Evolutionary conservation across 2,329 filamentous ascomycete species (phyloP), one percentile per base, ranked within the genome.

Genomic region (Aquanectria penicillioides): DNA sequence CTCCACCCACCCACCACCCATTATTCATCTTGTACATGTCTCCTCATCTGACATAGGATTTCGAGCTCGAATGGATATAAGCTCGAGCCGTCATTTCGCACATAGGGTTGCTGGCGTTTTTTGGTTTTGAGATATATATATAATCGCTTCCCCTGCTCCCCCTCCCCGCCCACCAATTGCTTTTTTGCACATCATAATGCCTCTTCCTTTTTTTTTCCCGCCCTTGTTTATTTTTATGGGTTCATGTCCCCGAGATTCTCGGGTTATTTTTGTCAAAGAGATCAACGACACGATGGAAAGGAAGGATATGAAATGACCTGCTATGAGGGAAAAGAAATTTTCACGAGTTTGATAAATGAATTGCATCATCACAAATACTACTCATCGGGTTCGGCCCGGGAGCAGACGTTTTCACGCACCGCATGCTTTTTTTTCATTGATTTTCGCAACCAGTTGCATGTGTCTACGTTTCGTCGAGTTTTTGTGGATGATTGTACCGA

Each of bases 21-120:
- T n/a, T n/a, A n/a, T n/a, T 20, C 51, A 56, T 61, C 50, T 49
- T 69, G 64, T 68, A 70, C 58, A 70, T 70, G 66, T 62, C 59
- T 55, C 48, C 40, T 56, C 55, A 66, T 67, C 47, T 62, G 61
- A 67, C 54, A 65, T 62, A 55, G 34, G 54, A 49, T 57, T 34
- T 64, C 52, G 65, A 66, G 54, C 60, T 56, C 49, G 28, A 49
- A 46, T 61, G 50, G 60, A 62, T 57, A 64, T 61, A 60, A 34
- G 62, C 65, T 69, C 59, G 61, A 67, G 47, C 48, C 44, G 15
- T 52, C 51, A 36, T 41, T 63, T 64, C 28, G 59, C 60, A 59
- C 56, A 68, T 68, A 61, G 46, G 68, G 56, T 53, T 52, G 28
- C 61, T 54, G 68, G 68, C 68, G 68, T 70, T 69, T 63, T 40